Evolutionary conservation across 2,329 filamentous ascomycete genomes (phyloP).

Genomic region (Pseudopithomyces chartarum): DNA sequence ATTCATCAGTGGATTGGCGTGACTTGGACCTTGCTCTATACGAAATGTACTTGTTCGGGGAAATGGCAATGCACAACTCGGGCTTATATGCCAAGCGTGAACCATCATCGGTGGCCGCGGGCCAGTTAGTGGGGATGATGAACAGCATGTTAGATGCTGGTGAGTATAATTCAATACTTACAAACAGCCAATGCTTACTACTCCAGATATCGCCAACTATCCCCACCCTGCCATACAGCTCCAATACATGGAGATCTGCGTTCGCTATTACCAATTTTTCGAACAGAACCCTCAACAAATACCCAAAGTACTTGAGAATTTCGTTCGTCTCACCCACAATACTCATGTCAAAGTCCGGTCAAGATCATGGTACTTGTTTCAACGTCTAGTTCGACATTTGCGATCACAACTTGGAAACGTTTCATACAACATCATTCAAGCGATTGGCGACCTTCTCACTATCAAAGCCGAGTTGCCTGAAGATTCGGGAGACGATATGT

Average conservation of each 20-base stretch:
- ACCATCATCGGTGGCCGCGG: constrained; percentile 77
- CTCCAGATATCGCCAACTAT: constrained; percentile 77
- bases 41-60: constrained; percentile 95
- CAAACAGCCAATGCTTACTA: constrained; percentile 14
- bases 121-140: constrained; percentile 90
- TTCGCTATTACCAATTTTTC: constrained; percentile 91
- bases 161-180: constrained; percentile 50
- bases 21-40: constrained; percentile 92
- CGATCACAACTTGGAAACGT: constrained; percentile 84
- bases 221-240: constrained; percentile 89
- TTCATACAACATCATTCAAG: constrained; percentile 88
- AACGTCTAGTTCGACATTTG: constrained; percentile 87
- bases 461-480: constrained; percentile 89
- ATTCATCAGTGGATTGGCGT: constrained; percentile 81
- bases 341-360: constrained; percentile 84
- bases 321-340: constrained; percentile 88
- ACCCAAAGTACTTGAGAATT: constrained; percentile 85
- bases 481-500: constrained; percentile 84
- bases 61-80: constrained; percentile 86
- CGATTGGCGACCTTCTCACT: constrained; percentile 82
- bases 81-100: constrained; percentile 85
- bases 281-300: constrained; percentile 82
- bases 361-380: constrained; percentile 96
- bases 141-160: constrained; percentile 91
- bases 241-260: constrained; percentile 98